These are phyloP conservation scores for Melaleuca quinquenervia DNA, from an alignment of 345 rosid species.

Conservation along the genomic window DNA sequence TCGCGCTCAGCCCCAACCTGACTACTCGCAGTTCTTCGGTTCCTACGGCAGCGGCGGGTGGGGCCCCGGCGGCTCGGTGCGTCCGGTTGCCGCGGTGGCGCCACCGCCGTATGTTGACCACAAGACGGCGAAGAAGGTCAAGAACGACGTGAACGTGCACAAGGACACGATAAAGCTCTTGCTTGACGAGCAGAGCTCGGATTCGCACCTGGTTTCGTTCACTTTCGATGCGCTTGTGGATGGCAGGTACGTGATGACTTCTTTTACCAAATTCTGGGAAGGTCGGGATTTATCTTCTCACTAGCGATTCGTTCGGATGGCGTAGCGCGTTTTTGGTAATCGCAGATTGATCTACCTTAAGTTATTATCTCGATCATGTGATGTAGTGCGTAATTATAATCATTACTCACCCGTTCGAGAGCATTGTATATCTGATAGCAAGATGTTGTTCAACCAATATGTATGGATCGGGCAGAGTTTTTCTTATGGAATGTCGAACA, in stretches of 20 bases:
- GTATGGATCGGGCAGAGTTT: background rate
- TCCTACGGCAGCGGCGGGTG: background rate
- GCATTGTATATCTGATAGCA: background rate
- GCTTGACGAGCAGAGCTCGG: slow-evolving; percentile 21
- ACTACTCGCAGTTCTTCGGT: background rate
- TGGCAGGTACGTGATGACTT: slow-evolving; percentile 19
- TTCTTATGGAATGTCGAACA: background rate
- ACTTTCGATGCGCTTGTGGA: slow-evolving; percentile 40
- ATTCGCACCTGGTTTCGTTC: slow-evolving; percentile 27
- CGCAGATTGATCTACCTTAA: background rate
- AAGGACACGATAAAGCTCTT: slow-evolving; percentile 21
- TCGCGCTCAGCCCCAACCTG: background rate
- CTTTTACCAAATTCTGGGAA: background rate
- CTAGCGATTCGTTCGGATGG: background rate
- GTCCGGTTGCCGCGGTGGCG: background rate
- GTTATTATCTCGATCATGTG: background rate
- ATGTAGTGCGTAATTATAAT: background rate
- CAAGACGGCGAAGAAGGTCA: slow-evolving; percentile 26
- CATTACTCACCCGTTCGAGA: background rate
- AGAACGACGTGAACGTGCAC: slow-evolving; percentile 29
- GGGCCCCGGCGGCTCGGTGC: background rate
- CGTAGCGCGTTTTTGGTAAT: background rate
- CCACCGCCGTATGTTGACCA: slow-evolving; percentile 25
- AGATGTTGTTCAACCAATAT: background rate
- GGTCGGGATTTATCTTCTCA: background rate